Percentiles rank a stretch among this genome's conserved stretches.
Evolutionary conservation across 169 alveolate species (phyloP).

Genomic region (Miamiensis avidus): DNA sequence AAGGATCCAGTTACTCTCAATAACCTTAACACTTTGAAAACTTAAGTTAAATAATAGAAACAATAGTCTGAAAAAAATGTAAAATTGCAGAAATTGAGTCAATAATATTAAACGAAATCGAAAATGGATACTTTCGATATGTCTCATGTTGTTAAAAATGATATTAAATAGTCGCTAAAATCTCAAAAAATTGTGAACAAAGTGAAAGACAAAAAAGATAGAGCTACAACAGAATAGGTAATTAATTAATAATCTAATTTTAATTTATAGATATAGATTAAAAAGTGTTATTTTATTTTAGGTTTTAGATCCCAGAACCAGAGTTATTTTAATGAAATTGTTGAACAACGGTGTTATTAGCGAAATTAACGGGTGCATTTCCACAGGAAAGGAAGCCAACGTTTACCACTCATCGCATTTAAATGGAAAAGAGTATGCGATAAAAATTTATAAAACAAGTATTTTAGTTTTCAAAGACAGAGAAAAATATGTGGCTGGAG

Average conservation of each 20-base stretch:
- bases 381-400: constrained; percentile 98
- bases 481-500: constrained; percentile 98
- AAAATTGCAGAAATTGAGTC: background rate
- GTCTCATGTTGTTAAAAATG: background rate
- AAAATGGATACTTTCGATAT: background rate
- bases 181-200: background rate
- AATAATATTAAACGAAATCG: background rate
- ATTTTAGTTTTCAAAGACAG: constrained; percentile 98
- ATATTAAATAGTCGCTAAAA: background rate
- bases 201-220: background rate
- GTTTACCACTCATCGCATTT: constrained; percentile 89
- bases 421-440: constrained; percentile 88
- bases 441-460: constrained; percentile 98
- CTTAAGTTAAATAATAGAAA: background rate
- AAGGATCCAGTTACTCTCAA: background rate
- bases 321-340: constrained; percentile 88
- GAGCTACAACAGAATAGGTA: background rate
- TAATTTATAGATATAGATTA: too few species aligned
- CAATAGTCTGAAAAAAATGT: background rate
- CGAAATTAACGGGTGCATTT: constrained; percentile 95
- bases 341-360: constrained; percentile 88
- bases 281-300: too few species aligned
- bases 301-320: constrained; percentile 96
- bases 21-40: background rate
- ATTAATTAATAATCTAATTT: too few species aligned